A percentile compares a stretch with the other conserved stretches of the same genome.
phyloP scores from a whole-genome alignment of 2,329 filamentous ascomycete species.

The Neophaeococcomyces aloes region DNA sequence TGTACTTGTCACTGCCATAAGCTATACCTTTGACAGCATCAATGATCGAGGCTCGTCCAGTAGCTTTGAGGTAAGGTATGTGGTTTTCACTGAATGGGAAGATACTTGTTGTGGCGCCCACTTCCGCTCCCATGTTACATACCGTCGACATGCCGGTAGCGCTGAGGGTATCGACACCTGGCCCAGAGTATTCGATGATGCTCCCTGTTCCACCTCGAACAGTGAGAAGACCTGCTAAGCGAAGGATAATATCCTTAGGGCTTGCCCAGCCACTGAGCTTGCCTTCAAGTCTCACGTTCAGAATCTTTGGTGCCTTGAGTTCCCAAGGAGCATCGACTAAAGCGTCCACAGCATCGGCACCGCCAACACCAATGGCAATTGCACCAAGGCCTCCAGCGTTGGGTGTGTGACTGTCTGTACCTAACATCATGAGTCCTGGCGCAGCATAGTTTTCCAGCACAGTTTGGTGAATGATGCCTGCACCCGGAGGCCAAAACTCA shows the following conservation, averaged over 20 bases:
- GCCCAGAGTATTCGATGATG: slow-evolving; percentile 88
- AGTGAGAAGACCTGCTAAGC: slow-evolving; percentile 78
- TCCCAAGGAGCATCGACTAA: slow-evolving; percentile 96
- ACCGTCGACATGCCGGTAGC: slow-evolving; percentile 88
- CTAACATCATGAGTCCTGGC: slow-evolving; percentile 97
- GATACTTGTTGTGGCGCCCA: slow-evolving; percentile 87
- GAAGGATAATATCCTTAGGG: slow-evolving; percentile 90
- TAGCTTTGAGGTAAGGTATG: slow-evolving; percentile 74
- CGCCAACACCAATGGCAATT: slow-evolving; percentile 92
- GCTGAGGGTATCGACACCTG: slow-evolving; percentile 79
- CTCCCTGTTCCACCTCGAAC: slow-evolving; percentile 89
- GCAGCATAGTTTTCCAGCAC: slow-evolving; percentile 95
- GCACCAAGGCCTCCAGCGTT: slow-evolving; percentile 92
- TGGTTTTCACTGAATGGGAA: slow-evolving; percentile 87
- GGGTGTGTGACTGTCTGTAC: slow-evolving; percentile 93
- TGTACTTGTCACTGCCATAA: slow-evolving; percentile 46
- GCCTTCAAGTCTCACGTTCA: slow-evolving; percentile 76
- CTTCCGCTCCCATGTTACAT: slow-evolving; percentile 78
- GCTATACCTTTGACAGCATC: slow-evolving; percentile 54
- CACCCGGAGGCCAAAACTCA: slow-evolving; percentile 90
- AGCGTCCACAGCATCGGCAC: slow-evolving; percentile 93
- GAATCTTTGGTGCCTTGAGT: slow-evolving; percentile 81
- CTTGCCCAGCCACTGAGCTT: slow-evolving; percentile 81
- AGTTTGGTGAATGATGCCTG: slow-evolving; percentile 94
- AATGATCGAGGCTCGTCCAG: slow-evolving; percentile 63